Percentiles rank a stretch among this genome's conserved stretches.
These are phyloP conservation scores for Avena eriantha DNA, from an alignment of 176 grass and related monocot genomes.

Conservation along the genomic window DNA sequence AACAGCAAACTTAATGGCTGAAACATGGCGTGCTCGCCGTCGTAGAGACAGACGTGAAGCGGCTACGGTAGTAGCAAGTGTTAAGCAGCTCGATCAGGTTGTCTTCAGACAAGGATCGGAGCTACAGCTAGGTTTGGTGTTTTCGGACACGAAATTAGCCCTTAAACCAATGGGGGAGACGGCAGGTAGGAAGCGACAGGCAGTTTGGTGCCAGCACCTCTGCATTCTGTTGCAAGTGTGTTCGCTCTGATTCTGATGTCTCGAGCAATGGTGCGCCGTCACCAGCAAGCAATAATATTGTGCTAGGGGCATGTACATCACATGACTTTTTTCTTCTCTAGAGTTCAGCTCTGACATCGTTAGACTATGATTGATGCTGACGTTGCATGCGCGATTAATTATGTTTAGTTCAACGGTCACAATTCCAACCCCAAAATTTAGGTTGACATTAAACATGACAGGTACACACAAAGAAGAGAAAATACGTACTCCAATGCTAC, in stretches of 20 bases:
- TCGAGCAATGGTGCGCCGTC: constrained; percentile 31
- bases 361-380: constrained; percentile 29
- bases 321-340: neutral
- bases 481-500: too few relatives aligned
- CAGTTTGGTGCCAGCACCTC: neutral
- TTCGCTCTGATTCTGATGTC: constrained; percentile 30
- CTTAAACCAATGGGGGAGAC: constrained; percentile 26
- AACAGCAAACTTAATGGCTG: constrained; percentile 8
- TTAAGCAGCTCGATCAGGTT: neutral
- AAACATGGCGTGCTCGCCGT: constrained; percentile 37
- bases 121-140: neutral
- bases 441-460: neutral
- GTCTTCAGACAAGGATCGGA: neutral
- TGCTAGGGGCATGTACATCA: constrained; percentile 26
- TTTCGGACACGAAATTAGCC: constrained; percentile 30
- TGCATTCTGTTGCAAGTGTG: constrained; percentile 34
- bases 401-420: constrained; percentile 29
- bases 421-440: constrained; percentile 1
- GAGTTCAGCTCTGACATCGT: constrained; percentile 16
- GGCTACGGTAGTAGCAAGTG: neutral
- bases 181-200: constrained; percentile 44
- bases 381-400: constrained; percentile 15
- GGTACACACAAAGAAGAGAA: too few relatives aligned
- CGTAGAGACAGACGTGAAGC: constrained; percentile 28
- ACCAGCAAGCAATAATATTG: constrained; percentile 35